Evolutionary conservation across 345 rosid species (phyloP).

Genomic region (Salix brachista): DNA sequence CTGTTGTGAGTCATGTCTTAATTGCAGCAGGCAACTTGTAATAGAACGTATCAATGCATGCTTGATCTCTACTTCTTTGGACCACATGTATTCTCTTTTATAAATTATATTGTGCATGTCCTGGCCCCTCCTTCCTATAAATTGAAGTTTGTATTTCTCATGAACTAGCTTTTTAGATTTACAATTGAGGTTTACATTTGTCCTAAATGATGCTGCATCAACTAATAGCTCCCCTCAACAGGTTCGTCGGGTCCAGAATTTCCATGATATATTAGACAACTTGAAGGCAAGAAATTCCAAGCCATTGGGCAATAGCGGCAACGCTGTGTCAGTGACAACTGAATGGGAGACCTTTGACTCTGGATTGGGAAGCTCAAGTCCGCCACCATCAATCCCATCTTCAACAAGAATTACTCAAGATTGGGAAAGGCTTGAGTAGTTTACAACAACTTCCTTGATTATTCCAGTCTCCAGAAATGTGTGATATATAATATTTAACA

Average conservation of each 20-base stretch:
- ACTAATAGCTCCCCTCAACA: slow-evolving; percentile 27
- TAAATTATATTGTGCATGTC: neutral
- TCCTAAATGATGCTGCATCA: neutral
- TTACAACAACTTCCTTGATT: slow-evolving; percentile 6
- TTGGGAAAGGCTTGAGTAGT: slow-evolving; percentile 75
- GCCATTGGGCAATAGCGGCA: slow-evolving; percentile 44
- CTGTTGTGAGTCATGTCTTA: neutral
- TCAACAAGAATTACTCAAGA: slow-evolving; percentile 50
- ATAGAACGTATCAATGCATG: no score
- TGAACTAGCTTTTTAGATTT: neutral
- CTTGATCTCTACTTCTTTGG: neutral
- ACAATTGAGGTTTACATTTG: neutral
- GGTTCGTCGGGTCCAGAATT: slow-evolving; percentile 72
- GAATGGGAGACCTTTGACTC: slow-evolving; percentile 77
- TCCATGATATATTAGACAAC: slow-evolving; percentile 62
- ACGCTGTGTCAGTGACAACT: slow-evolving; percentile 50
- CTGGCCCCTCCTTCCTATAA: neutral
- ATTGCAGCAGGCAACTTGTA: neutral
- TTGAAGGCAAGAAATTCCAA: slow-evolving; percentile 62
- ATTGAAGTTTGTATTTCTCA: neutral
- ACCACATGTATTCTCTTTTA: neutral
- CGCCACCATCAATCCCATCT: slow-evolving; percentile 52
- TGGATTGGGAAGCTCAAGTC: slow-evolving; percentile 65
- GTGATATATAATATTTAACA: slow-evolving; percentile 9
- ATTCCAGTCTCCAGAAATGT: slow-evolving; percentile 2